Evolutionary conservation across 1,139 yeast species (phyloP).

Genomic region (Candida sp.): DNA sequence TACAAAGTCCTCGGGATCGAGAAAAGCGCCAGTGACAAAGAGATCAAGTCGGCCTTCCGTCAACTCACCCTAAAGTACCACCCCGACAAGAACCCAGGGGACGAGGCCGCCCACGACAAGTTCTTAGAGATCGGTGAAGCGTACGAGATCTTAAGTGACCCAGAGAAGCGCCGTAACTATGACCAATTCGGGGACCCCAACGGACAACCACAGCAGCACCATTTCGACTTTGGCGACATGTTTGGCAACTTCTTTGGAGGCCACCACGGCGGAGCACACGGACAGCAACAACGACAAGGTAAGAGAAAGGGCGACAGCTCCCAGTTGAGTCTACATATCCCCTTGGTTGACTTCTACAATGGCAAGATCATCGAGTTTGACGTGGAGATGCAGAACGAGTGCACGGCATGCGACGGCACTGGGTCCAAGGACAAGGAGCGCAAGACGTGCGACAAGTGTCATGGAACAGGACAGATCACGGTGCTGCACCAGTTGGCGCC

Average conservation of each 20-base stretch:
- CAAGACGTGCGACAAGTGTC: conserved; percentile 68
- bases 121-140: conserved; percentile 95
- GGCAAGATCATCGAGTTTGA: conserved; percentile 68
- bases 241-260: conserved; percentile 77
- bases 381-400: conserved; percentile 74
- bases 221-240: conserved; percentile 57
- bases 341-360: conserved; percentile 67
- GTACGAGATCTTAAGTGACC: conserved; percentile 83
- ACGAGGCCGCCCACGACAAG: conserved; percentile 81
- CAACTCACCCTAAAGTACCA: conserved; percentile 86
- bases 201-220: conserved; percentile 48
- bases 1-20: conserved; percentile 67
- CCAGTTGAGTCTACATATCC: conserved; percentile 56
- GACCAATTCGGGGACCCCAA: conserved; percentile 90
- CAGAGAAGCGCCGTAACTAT: conserved; percentile 71
- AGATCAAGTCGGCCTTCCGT: conserved; percentile 88
- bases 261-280: conserved; percentile 24
- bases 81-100: conserved; percentile 85
- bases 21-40: conserved; percentile 73
- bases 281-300: conserved; percentile 31
- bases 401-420: conserved; percentile 79
- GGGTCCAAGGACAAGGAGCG: conserved; percentile 83
- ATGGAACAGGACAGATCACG: conserved; percentile 75
- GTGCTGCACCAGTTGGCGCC: conserved; percentile 83
- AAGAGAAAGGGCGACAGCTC: conserved; percentile 71